phyloP scores from a whole-genome alignment of 805 yeast species.

The Starmerella floris region DNA sequence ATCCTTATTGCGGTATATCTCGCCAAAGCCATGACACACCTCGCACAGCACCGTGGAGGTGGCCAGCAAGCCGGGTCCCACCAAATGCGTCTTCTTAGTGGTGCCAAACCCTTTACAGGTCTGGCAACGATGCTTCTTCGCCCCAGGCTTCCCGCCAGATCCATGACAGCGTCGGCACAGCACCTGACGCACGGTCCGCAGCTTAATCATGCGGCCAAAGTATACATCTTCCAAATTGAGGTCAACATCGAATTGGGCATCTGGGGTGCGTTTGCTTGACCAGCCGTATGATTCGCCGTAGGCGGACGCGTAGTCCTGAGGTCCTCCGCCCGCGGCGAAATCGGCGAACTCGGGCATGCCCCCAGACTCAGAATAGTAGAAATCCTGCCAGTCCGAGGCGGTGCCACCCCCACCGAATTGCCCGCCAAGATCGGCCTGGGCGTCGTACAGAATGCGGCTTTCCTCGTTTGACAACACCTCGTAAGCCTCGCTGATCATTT shows the following conservation, averaged over 20 bases:
- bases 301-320: constrained; percentile 1
- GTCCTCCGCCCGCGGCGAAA: constrained; percentile 7
- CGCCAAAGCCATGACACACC: constrained; percentile 61
- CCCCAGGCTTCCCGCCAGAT: constrained; percentile 53
- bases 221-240: constrained; percentile 70
- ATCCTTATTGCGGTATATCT: constrained; percentile 47
- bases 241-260: constrained; percentile 52
- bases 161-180: constrained; percentile 67
- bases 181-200: constrained; percentile 56
- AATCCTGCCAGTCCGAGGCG: constrained; percentile 28
- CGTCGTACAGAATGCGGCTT: constrained; percentile 27
- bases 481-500: constrained; percentile 76
- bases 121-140: constrained; percentile 44
- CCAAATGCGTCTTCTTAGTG: constrained; percentile 44
- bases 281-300: neutral
- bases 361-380: constrained; percentile 16
- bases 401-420: neutral
- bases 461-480: constrained; percentile 60
- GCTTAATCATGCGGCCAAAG: constrained; percentile 73
- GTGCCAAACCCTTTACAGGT: constrained; percentile 63
- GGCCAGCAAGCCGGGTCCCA: constrained; percentile 65
- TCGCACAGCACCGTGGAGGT: constrained; percentile 49
- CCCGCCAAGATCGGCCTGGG: constrained; percentile 24
- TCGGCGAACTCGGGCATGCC: constrained; percentile 1
- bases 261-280: constrained; percentile 37